Evolutionary conservation across 768 basidiomycete genomes (phyloP), one percentile per base, ranked within the genome.

Genomic region (Lentinula aciculospora): DNA sequence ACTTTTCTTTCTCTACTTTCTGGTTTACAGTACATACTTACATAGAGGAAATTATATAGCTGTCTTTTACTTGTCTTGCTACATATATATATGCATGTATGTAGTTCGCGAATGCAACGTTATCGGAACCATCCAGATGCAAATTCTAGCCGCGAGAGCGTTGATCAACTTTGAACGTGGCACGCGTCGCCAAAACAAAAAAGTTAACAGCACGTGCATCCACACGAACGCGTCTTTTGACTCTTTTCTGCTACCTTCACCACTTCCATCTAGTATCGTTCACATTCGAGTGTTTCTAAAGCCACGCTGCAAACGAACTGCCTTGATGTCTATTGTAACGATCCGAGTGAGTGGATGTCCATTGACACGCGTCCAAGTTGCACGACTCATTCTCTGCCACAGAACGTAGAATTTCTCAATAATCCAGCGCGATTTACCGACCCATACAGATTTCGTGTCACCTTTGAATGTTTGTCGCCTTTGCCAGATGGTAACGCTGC

Each of bases 401-500:
- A 91, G 89, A 87, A 92, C 69, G 88, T 91, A 63, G 88, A 92
- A 69, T 94, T 94, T 63, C 78, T 96, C 68, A 94, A 94, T 76
- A 95, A 95, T 73, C 94, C 93, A 6, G 92, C 94, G 17, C 83
- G 85, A 63, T 98, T 98, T 72, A 83, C 87, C 10, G 94, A 98
- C 67, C 78, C 85, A 28, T 98, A 98, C 73, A 81, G 83, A 63
- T 97, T 98, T 71, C 86, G 91, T 62, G 94, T 98, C 67, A 96
- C 94, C 2, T 99, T 99, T 64, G 97, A 98, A 69, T 98, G 94
- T 69, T 93, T 98, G 63, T 88, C 94, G 10, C 85, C 86, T 5
- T 79, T 98, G 53, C 84, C 87, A 65, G 95, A 98, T 64, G 95
- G 94, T 92, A 32, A 17, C 34, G n/a, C 23, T 45, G 23, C 25